Conservation (phyloP, 2,329 filamentous ascomycete species). For the Penicillium crustosum region DNA sequence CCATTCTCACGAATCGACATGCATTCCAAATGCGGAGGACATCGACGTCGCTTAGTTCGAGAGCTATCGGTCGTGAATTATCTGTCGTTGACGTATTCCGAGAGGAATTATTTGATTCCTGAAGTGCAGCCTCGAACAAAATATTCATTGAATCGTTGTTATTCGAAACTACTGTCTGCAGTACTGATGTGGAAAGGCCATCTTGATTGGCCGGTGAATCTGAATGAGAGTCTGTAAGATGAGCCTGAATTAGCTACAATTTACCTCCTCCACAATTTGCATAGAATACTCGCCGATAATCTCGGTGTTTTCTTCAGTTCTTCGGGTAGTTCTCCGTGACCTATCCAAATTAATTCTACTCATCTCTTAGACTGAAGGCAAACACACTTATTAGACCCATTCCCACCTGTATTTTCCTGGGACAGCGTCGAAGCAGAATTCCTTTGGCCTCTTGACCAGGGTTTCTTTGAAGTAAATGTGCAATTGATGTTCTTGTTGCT, state of each 20-base stretch:
- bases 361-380: neutral
- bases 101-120: constrained; percentile 38
- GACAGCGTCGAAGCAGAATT: neutral
- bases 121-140: constrained; percentile 48
- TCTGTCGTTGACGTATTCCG: constrained; percentile 17
- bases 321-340: neutral
- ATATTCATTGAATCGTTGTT: constrained; percentile 53
- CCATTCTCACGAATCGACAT: constrained; percentile 54
- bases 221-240: neutral
- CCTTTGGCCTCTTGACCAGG: neutral
- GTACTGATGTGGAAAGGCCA: constrained; percentile 41
- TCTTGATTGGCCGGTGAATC: constrained; percentile 10
- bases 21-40: constrained; percentile 48
- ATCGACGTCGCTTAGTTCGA: constrained; percentile 22
- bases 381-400: neutral
- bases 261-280: neutral
- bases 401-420: neutral
- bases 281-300: neutral
- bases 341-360: neutral
- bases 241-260: neutral
- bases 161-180: constrained; percentile 52
- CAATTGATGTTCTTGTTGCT: constrained; percentile 46
- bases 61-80: constrained; percentile 6
- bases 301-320: neutral
- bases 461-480: constrained; percentile 31